A percentile compares a stretch with the other conserved stretches of the same genome.
phyloP scores from a whole-genome alignment of 2,329 filamentous ascomycete species.

The Penicillium sp. region DNA sequence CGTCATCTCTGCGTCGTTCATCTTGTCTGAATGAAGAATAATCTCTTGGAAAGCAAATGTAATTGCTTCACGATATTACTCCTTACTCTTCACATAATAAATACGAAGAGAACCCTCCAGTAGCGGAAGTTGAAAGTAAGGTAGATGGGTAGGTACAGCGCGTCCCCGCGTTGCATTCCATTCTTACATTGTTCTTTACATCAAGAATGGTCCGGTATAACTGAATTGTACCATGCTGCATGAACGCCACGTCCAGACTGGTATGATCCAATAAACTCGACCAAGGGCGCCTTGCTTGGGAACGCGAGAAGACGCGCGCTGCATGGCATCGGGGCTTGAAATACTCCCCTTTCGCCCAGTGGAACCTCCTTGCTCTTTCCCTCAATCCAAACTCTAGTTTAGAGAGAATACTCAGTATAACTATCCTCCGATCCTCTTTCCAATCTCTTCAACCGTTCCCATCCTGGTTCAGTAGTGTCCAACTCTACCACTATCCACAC shows the following conservation, averaged over 20 bases:
- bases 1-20: background rate
- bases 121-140: no score
- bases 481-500: background rate
- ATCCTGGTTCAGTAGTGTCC: background rate
- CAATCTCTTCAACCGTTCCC: background rate
- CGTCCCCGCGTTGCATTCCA: background rate
- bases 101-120: no score
- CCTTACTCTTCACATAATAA: no score
- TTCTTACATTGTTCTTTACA: background rate
- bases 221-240: constrained; percentile 11
- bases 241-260: constrained; percentile 11
- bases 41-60: background rate
- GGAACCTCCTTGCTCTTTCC: background rate
- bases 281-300: constrained; percentile 17
- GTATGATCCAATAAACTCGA: constrained; percentile 9
- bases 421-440: background rate
- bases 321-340: constrained; percentile 13
- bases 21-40: background rate
- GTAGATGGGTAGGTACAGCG: background rate
- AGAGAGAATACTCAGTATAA: background rate
- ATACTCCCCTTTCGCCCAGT: constrained; percentile 16
- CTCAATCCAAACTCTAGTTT: background rate
- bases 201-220: constrained; percentile 5
- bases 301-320: constrained; percentile 22
- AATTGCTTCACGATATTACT: no score